A percentile compares a stretch with the other conserved stretches of the same genome.
Evolutionary conservation across 768 basidiomycete genomes (phyloP).

Genomic region (Panus rudis): DNA sequence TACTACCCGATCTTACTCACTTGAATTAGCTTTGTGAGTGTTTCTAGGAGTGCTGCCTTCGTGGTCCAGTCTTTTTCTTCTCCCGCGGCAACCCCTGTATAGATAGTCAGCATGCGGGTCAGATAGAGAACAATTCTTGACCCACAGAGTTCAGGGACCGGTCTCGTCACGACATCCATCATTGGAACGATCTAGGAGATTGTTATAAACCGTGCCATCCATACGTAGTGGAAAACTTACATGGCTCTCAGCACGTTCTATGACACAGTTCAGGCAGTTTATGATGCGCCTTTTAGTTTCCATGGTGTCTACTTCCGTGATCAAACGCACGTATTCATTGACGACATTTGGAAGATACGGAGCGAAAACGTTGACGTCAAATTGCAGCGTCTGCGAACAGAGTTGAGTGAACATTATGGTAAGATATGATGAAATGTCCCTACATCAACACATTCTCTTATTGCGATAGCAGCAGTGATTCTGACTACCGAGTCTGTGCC

Average conservation of each 20-base stretch:
- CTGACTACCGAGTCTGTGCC: constrained; percentile 83
- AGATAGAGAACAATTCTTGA: constrained; percentile 5
- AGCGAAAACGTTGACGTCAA: constrained; percentile 55
- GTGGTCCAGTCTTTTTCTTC: constrained; percentile 69
- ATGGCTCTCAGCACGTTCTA: constrained; percentile 39
- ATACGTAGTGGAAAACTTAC: constrained; percentile 20
- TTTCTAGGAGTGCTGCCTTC: constrained; percentile 62
- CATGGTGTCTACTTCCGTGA: constrained; percentile 65
- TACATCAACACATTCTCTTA: constrained; percentile 84
- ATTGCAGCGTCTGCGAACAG: constrained; percentile 47
- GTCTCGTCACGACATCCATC: constrained; percentile 49
- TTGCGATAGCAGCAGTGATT: constrained; percentile 72
- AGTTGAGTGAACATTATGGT: constrained; percentile 1
- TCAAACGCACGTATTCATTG: constrained; percentile 58
- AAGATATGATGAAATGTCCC: constrained; percentile 23
- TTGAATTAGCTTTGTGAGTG: constrained; percentile 62
- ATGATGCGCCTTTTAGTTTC: constrained; percentile 77
- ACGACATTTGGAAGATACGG: constrained; percentile 60
- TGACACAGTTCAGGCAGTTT: constrained; percentile 58
- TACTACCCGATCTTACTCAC: constrained; percentile 34
- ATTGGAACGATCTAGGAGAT: constrained; percentile 58
- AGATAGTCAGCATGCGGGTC: constrained; percentile 13
- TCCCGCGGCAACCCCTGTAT: constrained; percentile 67
- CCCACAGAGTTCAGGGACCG: constrained; percentile 70
- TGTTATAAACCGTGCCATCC: neutral